Base-by-base conservation (phyloP, 495 filamentous ascomycete genomes). In the Cercophora samala region DNA sequence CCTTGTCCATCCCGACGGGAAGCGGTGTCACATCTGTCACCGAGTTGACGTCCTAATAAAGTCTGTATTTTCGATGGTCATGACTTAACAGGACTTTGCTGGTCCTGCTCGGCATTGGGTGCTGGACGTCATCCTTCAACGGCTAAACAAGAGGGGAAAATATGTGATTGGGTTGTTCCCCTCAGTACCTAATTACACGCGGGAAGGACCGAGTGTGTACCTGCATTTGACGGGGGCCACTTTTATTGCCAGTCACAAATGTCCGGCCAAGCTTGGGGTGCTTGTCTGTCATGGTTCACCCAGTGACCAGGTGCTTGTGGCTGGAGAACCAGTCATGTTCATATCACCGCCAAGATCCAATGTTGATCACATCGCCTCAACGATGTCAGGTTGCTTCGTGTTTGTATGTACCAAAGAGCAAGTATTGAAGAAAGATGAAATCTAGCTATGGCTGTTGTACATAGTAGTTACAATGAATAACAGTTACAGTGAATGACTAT, bases 161-260 rank as follows among this genome's bases (percentile, higher is more conserved):
- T 64, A 76, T 75, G 11, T 68, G 68, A 46, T 46, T 46, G 37
- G 37, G 13, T 3, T 2, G 37, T 46, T 46, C 37, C 37, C 37
- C 37, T 46, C 37, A 46, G 37, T 9, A n/a, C n/a, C n/a, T n/a
- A 46, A 46, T 46, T 46, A 46, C 13, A 18, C 37, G 37, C 13
- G 37, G 37, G 37, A 46, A 46, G 37, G 37, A 46, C 15, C 37
- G 37, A 46, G 37, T 46, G 8, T 46, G 37, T 46, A 46, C 37
- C 37, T 46, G 37, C 37, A 46, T 46, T 46, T 13, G 37, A 46
- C 37, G 37, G 37, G 13, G 6, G 37, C 37, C 37, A 46, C 37
- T 72, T 72, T 64, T 56, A 53, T 29, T 69, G 72, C 29, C 70
- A 18, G 37, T 29, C 26, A 29, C 37, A 46, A 46, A 9, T 9